Percentiles rank a stretch among this genome's conserved stretches.
These are phyloP conservation scores for Alternaria sp. DNA, from an alignment of 2,329 filamentous ascomycete genomes.

Conservation along the genomic window DNA sequence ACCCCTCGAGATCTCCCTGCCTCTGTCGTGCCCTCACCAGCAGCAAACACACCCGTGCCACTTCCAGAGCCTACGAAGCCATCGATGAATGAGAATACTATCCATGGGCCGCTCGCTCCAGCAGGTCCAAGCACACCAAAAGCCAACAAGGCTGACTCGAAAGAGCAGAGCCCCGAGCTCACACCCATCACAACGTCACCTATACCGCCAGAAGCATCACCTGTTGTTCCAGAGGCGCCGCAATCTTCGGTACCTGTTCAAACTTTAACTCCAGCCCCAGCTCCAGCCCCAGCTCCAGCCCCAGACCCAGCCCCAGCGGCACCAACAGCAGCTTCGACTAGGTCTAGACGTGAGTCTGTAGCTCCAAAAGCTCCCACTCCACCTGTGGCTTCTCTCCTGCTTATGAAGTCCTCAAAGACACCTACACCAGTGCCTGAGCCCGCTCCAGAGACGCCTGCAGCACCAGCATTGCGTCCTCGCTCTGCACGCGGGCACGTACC, in stretches of 20 bases:
- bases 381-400: slow-evolving; percentile 25
- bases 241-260: slow-evolving; percentile 13
- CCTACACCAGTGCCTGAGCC: slow-evolving; percentile 29
- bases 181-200: slow-evolving; percentile 32
- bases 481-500: slow-evolving; percentile 52
- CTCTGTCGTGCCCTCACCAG: slow-evolving; percentile 28
- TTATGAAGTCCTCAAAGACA: slow-evolving; percentile 31
- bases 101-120: slow-evolving; percentile 57
- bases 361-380: slow-evolving; percentile 40
- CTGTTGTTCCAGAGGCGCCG: slow-evolving; percentile 11
- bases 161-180: slow-evolving; percentile 23
- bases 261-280: slow-evolving; percentile 18
- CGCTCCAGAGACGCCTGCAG: slow-evolving; percentile 22
- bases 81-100: slow-evolving; percentile 28
- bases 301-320: slow-evolving; percentile 15
- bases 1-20: slow-evolving; percentile 19
- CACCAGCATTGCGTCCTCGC: slow-evolving; percentile 42
- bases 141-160: slow-evolving; percentile 22
- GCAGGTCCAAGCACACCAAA: slow-evolving; percentile 51
- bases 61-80: slow-evolving; percentile 30
- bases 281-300: slow-evolving; percentile 12
- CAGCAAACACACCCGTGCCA: slow-evolving; percentile 21
- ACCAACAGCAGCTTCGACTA: slow-evolving; percentile 47
- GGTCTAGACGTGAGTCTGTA: slow-evolving; percentile 46
- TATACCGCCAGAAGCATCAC: slow-evolving; percentile 26